Conservation (phyloP, 805 yeast genomes). For the Torulaspora gathmanii region DNA sequence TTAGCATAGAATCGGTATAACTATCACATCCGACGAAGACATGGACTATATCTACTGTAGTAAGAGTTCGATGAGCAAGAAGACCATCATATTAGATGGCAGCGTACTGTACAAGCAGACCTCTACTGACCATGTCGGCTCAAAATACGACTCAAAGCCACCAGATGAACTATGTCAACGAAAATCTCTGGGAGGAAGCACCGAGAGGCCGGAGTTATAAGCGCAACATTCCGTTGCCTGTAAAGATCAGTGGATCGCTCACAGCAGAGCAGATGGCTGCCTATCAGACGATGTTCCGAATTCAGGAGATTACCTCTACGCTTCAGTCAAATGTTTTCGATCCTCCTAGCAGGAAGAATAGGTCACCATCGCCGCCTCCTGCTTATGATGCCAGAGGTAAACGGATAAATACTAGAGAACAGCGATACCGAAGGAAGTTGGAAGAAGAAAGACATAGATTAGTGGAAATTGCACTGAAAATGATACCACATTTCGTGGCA, state of each 20-base stretch:
- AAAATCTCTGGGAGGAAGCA: conserved; percentile 8
- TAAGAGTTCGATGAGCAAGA: not conserved
- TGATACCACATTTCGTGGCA: conserved; percentile 71
- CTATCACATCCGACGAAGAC: no score
- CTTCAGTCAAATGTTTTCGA: conserved; percentile 49
- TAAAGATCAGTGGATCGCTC: conserved; percentile 43
- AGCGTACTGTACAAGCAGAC: no score
- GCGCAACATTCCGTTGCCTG: conserved; percentile 33
- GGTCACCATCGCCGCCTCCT: conserved; percentile 90
- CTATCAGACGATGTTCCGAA: conserved; percentile 62
- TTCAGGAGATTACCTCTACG: conserved; percentile 70
- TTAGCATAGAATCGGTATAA: no score
- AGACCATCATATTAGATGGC: no score
- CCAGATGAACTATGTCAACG: conserved; percentile 1
- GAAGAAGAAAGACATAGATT: conserved; percentile 78
- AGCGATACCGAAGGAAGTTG: conserved; percentile 51
- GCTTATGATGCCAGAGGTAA: conserved; percentile 77
- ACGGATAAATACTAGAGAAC: conserved; percentile 80
- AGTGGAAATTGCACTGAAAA: conserved; percentile 67
- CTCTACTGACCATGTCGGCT: not conserved
- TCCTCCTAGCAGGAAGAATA: conserved; percentile 45
- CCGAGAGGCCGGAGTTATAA: conserved; percentile 1
- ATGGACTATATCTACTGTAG: not conserved
- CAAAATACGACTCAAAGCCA: conserved; percentile 1
- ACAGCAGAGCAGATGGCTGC: conserved; percentile 79